A percentile compares a stretch with the other conserved stretches of the same genome.
These are phyloP conservation scores for Penicillium sp. DNA, from an alignment of 2,329 filamentous ascomycete genomes.

Conservation along the genomic window DNA sequence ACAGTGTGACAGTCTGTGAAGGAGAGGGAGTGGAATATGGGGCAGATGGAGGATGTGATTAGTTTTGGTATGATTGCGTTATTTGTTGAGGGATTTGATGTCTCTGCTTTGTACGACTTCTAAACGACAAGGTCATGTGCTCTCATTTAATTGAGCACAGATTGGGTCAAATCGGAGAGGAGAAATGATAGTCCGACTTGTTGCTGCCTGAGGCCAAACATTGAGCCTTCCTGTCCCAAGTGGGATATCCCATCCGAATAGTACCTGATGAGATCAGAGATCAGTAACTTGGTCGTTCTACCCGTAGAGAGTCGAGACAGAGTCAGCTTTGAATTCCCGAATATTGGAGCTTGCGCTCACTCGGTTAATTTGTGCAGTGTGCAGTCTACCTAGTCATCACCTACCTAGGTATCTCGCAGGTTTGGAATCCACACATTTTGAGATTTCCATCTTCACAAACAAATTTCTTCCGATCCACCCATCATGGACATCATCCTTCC, in stretches of 20 bases:
- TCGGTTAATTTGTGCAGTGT: too few relatives aligned
- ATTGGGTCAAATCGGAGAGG: conserved; percentile 6
- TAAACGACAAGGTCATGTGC: not conserved
- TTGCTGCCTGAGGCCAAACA: not conserved
- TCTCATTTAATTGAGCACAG: too few relatives aligned
- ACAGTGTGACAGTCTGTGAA: not conserved
- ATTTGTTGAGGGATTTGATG: not conserved
- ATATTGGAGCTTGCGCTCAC: too few relatives aligned
- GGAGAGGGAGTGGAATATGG: not conserved
- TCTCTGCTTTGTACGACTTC: not conserved
- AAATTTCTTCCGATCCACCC: too few relatives aligned
- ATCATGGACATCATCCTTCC: too few relatives aligned
- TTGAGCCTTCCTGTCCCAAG: not conserved
- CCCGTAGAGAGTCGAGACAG: too few relatives aligned
- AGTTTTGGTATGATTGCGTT: not conserved
- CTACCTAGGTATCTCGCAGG: too few relatives aligned
- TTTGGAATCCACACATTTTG: too few relatives aligned
- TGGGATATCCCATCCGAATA: conserved; percentile 4
- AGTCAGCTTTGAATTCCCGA: too few relatives aligned
- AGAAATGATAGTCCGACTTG: conserved; percentile 18
- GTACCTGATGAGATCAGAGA: not conserved
- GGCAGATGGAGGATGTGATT: not conserved
- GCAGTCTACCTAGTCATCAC: too few relatives aligned
- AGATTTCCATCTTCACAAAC: too few relatives aligned
- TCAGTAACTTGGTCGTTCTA: too few relatives aligned